Base-by-base conservation (phyloP, 306 rosid genomes). In the Dalbergia cultrata region DNA sequence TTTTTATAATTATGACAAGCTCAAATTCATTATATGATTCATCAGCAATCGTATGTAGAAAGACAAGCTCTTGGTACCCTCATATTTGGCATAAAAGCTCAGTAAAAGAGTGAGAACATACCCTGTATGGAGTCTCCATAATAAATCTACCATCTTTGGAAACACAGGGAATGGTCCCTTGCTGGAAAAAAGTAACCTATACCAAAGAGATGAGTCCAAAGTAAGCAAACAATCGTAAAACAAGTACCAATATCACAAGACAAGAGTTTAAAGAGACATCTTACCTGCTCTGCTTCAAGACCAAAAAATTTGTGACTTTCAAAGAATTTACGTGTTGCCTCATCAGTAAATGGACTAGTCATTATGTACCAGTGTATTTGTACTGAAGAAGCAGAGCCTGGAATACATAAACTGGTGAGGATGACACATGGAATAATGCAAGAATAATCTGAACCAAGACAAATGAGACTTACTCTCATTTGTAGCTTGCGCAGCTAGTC, bases 291-390 rank as follows among this genome's bases (percentile, higher is more conserved):
- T 70, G 96, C 86, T 59, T 93, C 97, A 54, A 95, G 94, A 82
- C 99, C 98, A 82, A 95, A 93, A 84, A 52, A 93, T 83, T 85
- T 91, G 62, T 90, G 99, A 84, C 88, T 85, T 83, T 93, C 97
- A 85, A 93, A 95, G 90, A 86, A 95, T 81, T 81, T 95, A 53
- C 87, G 92, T 35, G 99, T 95, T 77, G 92, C 85, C 22, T 93
- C 98, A 84, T 95, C 98, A 63, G 97, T 95, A 77, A 95, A 95
- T 60, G 99, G 98, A 82, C 99, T 95, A 67, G 99, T 95, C 99
- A 95, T 93, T 56, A 95, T 89, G 82, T 93, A 95, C 99, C 99
- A 95, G 86, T 92, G 98, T 74, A 95, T 89, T 82, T 89, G 88
- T 61, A 67, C 91, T 9, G 90, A 84, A 77, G 90, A 67, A 82